Evolutionary conservation across 2,329 filamentous ascomycete species (phyloP).

Genomic region (Huntiella omanensis): DNA sequence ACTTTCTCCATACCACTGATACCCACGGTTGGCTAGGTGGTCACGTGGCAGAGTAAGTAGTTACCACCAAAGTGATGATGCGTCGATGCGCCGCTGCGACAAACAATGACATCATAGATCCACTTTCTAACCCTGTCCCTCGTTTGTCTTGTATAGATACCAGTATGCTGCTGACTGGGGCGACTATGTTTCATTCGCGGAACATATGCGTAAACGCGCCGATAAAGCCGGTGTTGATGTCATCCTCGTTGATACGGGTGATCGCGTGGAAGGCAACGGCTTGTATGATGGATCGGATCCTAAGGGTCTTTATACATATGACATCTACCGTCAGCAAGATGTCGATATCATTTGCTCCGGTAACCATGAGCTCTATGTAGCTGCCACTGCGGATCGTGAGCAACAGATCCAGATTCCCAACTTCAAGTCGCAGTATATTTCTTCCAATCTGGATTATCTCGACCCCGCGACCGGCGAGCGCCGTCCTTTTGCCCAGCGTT

Average conservation of each 20-base stretch:
- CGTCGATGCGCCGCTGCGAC: not conserved
- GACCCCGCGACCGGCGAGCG: slow-evolving; percentile 51
- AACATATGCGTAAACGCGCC: slow-evolving; percentile 61
- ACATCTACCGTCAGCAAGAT: slow-evolving; percentile 65
- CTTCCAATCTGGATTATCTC: slow-evolving; percentile 83
- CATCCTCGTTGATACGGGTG: slow-evolving; percentile 87
- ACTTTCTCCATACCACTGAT: slow-evolving; percentile 93
- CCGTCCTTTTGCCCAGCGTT: slow-evolving; percentile 62
- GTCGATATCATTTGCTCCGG: slow-evolving; percentile 75
- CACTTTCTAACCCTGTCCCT: not conserved
- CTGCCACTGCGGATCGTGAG: slow-evolving; percentile 59
- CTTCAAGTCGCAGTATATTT: slow-evolving; percentile 63
- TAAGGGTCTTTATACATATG: slow-evolving; percentile 74
- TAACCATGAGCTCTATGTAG: slow-evolving; percentile 88
- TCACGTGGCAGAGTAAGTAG: slow-evolving; percentile 65
- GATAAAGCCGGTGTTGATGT: slow-evolving; percentile 66
- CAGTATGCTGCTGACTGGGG: slow-evolving; percentile 96
- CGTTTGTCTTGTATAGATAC: slow-evolving; percentile 30
- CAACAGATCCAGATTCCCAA: slow-evolving; percentile 64
- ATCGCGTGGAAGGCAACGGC: slow-evolving; percentile 84
- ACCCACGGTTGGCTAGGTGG: slow-evolving; percentile 92
- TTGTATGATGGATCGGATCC: slow-evolving; percentile 80
- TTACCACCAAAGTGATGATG: not conserved
- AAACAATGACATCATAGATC: not conserved
- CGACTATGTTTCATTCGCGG: slow-evolving; percentile 85